phyloP scores from a whole-genome alignment of 495 filamentous ascomycete genomes.

The Pseudevernia furfuracea region DNA sequence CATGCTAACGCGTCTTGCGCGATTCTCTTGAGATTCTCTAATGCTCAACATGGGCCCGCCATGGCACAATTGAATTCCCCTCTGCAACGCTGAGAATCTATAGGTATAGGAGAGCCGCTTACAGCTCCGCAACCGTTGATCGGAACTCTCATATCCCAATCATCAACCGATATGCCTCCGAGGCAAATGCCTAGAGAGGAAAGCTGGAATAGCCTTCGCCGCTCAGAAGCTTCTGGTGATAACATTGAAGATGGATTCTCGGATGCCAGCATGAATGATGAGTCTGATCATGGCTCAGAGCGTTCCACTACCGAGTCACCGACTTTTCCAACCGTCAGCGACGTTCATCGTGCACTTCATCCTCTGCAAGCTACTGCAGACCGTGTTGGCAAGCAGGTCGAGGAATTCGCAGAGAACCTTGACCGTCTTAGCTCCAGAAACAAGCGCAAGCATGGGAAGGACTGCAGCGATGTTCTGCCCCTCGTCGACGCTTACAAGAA shows the following conservation, averaged over 20 bases:
- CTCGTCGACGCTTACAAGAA: slow-evolving; percentile 32
- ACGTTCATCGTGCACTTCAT: slow-evolving; percentile 45
- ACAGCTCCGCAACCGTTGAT: not conserved
- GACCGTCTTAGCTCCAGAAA: slow-evolving; percentile 42
- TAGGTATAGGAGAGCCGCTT: too few relatives aligned
- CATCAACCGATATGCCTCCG: slow-evolving; percentile 6
- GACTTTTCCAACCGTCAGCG: slow-evolving; percentile 41
- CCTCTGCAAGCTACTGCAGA: slow-evolving; percentile 53
- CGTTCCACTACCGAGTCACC: slow-evolving; percentile 27
- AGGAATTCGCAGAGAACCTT: slow-evolving; percentile 58
- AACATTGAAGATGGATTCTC: slow-evolving; percentile 18
- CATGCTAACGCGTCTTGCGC: slow-evolving; percentile 3
- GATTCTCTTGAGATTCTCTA: not conserved
- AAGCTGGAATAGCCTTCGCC: slow-evolving; percentile 25
- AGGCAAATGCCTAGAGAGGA: slow-evolving; percentile 20
- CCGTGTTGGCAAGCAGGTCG: slow-evolving; percentile 54
- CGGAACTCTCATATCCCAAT: not conserved
- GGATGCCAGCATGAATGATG: slow-evolving; percentile 21
- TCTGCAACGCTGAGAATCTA: not conserved
- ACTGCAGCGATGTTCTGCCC: slow-evolving; percentile 25
- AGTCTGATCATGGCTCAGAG: slow-evolving; percentile 3
- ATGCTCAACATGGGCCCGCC: not conserved
- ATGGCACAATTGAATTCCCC: not conserved
- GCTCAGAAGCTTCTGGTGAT: slow-evolving; percentile 21
- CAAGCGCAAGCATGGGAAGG: slow-evolving; percentile 5